phyloP scores from a whole-genome alignment of 441 rosid genomes.

The Mallotus japonicus region DNA sequence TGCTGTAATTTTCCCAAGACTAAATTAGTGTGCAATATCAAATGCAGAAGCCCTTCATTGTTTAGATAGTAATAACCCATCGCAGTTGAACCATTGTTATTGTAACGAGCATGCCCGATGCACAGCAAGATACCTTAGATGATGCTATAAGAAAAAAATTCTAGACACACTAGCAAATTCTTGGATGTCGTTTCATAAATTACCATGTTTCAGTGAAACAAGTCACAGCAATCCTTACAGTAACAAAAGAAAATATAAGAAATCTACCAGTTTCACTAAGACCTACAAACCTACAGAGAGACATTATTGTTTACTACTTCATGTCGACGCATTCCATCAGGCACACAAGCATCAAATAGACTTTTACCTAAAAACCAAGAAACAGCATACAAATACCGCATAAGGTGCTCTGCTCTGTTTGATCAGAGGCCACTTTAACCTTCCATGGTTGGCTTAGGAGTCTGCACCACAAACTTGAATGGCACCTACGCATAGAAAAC shows the following conservation, averaged over 20 bases:
- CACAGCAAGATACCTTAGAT: no score
- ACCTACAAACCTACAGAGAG: background rate
- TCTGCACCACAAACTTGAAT: background rate
- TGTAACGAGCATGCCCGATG: no score
- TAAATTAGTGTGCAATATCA: no score
- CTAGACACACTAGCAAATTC: background rate
- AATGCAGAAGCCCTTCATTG: no score
- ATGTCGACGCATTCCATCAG: slow-evolving; percentile 31
- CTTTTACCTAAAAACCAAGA: slow-evolving; percentile 7
- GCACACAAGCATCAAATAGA: background rate
- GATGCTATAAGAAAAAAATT: no score
- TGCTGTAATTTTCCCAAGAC: no score
- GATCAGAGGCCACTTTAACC: background rate
- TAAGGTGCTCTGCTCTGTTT: background rate
- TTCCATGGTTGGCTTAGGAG: background rate
- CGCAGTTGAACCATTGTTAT: no score
- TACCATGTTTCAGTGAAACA: background rate
- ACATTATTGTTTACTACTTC: slow-evolving; percentile 19
- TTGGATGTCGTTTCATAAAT: background rate
- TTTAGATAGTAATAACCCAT: no score
- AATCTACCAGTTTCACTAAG: slow-evolving; percentile 9
- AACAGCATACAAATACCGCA: background rate
- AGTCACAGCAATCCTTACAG: background rate
- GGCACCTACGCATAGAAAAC: slow-evolving; percentile 15
- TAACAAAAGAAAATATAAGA: background rate